Base-by-base conservation (phyloP, 345 rosid species). In the Durio zibethinus region DNA sequence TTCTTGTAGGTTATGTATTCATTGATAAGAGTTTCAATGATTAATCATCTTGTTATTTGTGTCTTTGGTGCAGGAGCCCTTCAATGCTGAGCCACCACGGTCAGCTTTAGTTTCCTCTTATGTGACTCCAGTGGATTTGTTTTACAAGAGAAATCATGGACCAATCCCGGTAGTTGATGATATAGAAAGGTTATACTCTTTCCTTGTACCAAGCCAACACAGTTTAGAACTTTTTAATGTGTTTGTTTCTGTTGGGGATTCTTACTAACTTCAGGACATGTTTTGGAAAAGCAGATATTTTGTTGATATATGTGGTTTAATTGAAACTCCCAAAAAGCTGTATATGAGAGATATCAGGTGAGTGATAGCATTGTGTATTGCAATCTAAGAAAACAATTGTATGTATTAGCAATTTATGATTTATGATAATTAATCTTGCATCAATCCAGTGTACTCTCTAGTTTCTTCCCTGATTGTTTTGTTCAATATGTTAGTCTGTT, bases 91-190 rank as follows among this genome's bases (percentile, higher is more conserved):
- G 84, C 98, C 99, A 25, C 96, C 84, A 0, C 97, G 99, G 18
- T 81, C 90, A 0, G 94, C 88, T 45, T 82, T 96, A 81, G 77
- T 82, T 83, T 63, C 77, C n/a, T 90, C 97, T 74, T 93, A 92
- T 75, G 85, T 90, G 76, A 93, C 99, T 16, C 96, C 98, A 2
- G 91, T 95, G 45, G 89, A 90, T 73, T 80, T 95, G 75, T 95
- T 95, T 87, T 95, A 90, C 87, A 95, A 93, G 91, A 85, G 99
- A 76, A 95, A 90, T 78, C 99, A 93, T 81, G 99, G 98, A 10
- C 97, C 97, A 4, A 90, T 95, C 11, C 99, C 98, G 5, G 64
- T 90, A 3, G 90, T 92, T 67, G 94, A 92, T 77, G 91, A 93
- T 78, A 78, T 90, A 16, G 85, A 87, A 42, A 89, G 92, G 98